Conservation (phyloP, 768 basidiomycete species). For the Dioszegia hungarica region DNA sequence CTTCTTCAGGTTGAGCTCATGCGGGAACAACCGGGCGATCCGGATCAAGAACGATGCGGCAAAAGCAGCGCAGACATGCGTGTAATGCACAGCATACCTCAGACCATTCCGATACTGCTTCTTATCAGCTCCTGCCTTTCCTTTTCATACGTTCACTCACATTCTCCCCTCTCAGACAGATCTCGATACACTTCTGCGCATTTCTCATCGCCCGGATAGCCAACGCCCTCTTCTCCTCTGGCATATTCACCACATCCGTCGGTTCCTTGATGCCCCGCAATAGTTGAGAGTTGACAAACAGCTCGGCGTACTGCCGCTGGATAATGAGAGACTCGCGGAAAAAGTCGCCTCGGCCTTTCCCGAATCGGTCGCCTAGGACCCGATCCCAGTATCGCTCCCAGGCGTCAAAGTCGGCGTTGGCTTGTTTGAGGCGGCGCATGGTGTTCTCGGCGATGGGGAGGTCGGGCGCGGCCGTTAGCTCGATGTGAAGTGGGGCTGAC, state of each 20-base stretch:
- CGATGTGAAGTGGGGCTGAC: constrained; percentile 71
- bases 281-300: constrained; percentile 49
- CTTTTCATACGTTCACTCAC: constrained; percentile 11
- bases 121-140: constrained; percentile 39
- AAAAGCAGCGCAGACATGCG: constrained; percentile 83
- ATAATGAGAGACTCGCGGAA: constrained; percentile 68
- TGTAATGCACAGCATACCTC: constrained; percentile 61
- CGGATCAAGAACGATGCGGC: constrained; percentile 84
- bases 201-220: constrained; percentile 78
- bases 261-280: constrained; percentile 64
- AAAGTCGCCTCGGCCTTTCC: constrained; percentile 63
- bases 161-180: constrained; percentile 62
- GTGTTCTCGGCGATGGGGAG: constrained; percentile 69
- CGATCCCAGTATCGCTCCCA: constrained; percentile 59
- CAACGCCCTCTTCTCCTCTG: constrained; percentile 66
- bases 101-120: constrained; percentile 75
- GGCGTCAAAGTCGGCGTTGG: constrained; percentile 68
- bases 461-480: constrained; percentile 66
- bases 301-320: constrained; percentile 57
- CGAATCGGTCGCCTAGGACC: constrained; percentile 55
- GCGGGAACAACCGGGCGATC: constrained; percentile 78
- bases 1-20: constrained; percentile 70
- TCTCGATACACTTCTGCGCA: constrained; percentile 72
- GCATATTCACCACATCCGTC: constrained; percentile 81
- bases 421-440: constrained; percentile 65